Evolutionary conservation across 2,329 filamentous ascomycete species (phyloP), one percentile per base, ranked within the genome.

Genomic region (Xylariaceae sp.): DNA sequence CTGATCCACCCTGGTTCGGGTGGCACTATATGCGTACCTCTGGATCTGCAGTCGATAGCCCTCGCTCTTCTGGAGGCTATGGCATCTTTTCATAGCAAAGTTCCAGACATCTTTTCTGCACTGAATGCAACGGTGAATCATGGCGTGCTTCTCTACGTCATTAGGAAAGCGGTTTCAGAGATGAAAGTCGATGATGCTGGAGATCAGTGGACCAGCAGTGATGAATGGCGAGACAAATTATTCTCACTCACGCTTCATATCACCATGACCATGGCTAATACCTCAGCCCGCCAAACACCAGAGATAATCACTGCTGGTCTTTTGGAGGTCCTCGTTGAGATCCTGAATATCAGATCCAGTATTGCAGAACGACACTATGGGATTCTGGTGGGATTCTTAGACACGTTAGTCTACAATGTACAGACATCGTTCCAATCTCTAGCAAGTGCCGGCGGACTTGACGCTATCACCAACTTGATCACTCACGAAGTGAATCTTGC

Each of bases 61-160:
- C 74, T 98, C 42, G 79, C 82, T 41, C 79, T 92, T 1, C 74
- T 99, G 40, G 90, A 96, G 63, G 87, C 88, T n/a, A 75, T 98
- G 45, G 82, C 88, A 6, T 86, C 82, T 61, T 88, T 88, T 62
- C 85, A 86, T 57, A 72, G 77, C 45, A 91, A 89, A 60, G 80
- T 85, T 22, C 73, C 82, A 25, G 93, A 98, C 63, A 85, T 98
- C 20, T 83, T 90, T 52, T 83, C 88, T 34, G 90, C 93, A n/a
- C 73, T 99, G 34, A 95, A 90, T 59, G 88, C 94, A 43, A 95
- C 92, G 56, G 92, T 97, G 29, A 97, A 95, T 58, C 94, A 98
- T 58, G 94, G 93, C 12, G 86, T 97, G 22, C 76, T 99, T 36
- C 85, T 97, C 55, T 97, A 96, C 60, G 80, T 96, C 55, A 85